Base-by-base conservation (phyloP, 106 monocot species). In the Posidonia australis region DNA sequence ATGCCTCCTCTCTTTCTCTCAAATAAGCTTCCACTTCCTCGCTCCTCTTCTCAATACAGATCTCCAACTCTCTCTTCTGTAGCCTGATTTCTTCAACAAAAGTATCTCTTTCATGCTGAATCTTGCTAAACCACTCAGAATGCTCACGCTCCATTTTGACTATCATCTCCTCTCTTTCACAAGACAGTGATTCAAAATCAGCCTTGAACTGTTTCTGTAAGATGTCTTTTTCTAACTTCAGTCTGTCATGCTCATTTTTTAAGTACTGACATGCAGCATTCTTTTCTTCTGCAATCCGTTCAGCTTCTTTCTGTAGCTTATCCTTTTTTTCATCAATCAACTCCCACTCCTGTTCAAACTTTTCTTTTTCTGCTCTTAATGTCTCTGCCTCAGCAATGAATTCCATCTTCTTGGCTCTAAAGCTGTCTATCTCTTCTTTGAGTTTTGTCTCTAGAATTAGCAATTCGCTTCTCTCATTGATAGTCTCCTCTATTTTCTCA, bases 261-360 rank as follows among this genome's bases (percentile, higher is more conserved):
- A 96, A 78, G 66, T 80, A 82, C 14, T 69, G 67, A 52, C 30
- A 47, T 20, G 82, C 68, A 10, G 68, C 63, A 71, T 75, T 74
- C 71, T 78, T 80, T 63, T 96, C 96, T 71, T 80, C 77, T 52
- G 73, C 74, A 62, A 84, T 58, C 27, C 28, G 24, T 59, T 80
- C 82, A 30, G 80, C 75, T 75, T 84, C 90, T 74, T 80, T 90
- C 51, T 51, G 51, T 36, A 96, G 51, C 46, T 82, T 81, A 25
- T 74, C 80, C 58, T 76, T 87, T 77, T 87, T 96, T 55, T 87
- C 90, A 66, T 96, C 96, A 74, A 90, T 78, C 30, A 87, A 44
- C 43, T 90, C 90, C 96, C 96, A 96, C 21, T 90, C 87, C 29
- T 46, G 78, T 80, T 96, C 96, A 60, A 96, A 96, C 51, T 86